Evolutionary conservation across 129 eudicot species (phyloP).

Genomic region (Dittrichia graveolens): DNA sequence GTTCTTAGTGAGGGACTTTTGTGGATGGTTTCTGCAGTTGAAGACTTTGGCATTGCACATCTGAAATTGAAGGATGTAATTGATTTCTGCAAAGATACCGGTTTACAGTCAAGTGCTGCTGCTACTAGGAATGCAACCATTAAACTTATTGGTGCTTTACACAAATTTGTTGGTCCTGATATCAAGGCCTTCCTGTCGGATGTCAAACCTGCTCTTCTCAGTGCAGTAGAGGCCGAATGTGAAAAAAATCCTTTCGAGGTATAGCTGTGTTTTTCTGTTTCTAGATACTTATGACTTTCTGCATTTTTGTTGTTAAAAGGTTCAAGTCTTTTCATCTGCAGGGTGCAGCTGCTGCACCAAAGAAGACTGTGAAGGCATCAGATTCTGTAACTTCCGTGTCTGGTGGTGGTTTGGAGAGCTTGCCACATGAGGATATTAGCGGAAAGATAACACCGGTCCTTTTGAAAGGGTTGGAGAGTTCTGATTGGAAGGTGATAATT

Average conservation of each 20-base stretch:
- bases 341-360: slow-evolving; percentile 90
- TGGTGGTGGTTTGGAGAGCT: slow-evolving; percentile 87
- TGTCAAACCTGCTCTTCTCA: slow-evolving; percentile 99
- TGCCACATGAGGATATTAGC: slow-evolving; percentile 99
- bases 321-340: slow-evolving; percentile 30
- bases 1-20: slow-evolving; percentile 94
- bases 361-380: slow-evolving; percentile 74
- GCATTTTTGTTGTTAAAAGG: background rate
- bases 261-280: slow-evolving; percentile 5
- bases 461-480: slow-evolving; percentile 89
- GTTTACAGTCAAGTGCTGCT: slow-evolving; percentile 97
- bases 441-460: slow-evolving; percentile 83
- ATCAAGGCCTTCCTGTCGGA: slow-evolving; percentile 86
- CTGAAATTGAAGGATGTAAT: slow-evolving; percentile 91
- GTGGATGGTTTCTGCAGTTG: slow-evolving; percentile 99
- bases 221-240: slow-evolving; percentile 95
- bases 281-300: background rate
- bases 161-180: slow-evolving; percentile 95
- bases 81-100: slow-evolving; percentile 98
- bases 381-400: slow-evolving; percentile 55
- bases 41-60: slow-evolving; percentile 83
- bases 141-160: slow-evolving; percentile 82
- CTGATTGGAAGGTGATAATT: slow-evolving; percentile 89
- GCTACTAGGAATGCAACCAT: slow-evolving; percentile 96
- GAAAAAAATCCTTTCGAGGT: slow-evolving; percentile 99